Evolutionary conservation across 768 basidiomycete genomes (phyloP), one percentile per base, ranked within the genome.

Genomic region (Sutorius australiensis): DNA sequence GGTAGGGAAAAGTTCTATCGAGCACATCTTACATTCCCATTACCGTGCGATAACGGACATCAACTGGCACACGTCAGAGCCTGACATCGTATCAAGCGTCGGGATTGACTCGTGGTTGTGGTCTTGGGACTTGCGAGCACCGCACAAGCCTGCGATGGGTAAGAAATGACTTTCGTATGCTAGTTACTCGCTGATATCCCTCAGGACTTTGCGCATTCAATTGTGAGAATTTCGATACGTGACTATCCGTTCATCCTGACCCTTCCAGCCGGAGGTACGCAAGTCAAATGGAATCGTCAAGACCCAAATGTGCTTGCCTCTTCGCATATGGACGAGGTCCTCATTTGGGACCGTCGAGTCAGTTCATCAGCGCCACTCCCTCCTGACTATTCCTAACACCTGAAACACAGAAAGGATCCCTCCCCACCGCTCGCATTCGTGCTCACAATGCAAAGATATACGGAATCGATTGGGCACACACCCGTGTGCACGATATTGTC

Each of bases 31-130:
- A 5, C 86, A 87, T 55, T 87, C 90, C 1, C 97, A 99, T 65
- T 91, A 92, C 56, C 85, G 95, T 41, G 93, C 94, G 5, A 94
- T 99, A 49, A 98, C 97, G 3, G 97, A 99, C 64, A 92, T 98
- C 64, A 98, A 99, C 65, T 99, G 95, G 95, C 91, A 93, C 62
- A 87, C 87, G 0, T 79, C 80, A 5, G 86, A 94, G 61, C 87
- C 89, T 5, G 84, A 97, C 53, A 75, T 84, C 12, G 89, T 98
- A 16, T 87, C 89, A 2, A 95, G 94, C 43, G 92, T 88, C 0
- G 88, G 91, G 0, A 88, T 99, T 46, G 97, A 99, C 65, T 87
- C 94, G 0, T 97, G 95, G 84, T 69, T 98, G 17, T 90, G 92
- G 85, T 84, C 86, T 13, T 99, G 95, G 95, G 97, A 98, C 68